Evolutionary conservation across 345 rosid genomes (phyloP), one percentile per base, ranked within the genome.

Genomic region (Brassica juncea): DNA sequence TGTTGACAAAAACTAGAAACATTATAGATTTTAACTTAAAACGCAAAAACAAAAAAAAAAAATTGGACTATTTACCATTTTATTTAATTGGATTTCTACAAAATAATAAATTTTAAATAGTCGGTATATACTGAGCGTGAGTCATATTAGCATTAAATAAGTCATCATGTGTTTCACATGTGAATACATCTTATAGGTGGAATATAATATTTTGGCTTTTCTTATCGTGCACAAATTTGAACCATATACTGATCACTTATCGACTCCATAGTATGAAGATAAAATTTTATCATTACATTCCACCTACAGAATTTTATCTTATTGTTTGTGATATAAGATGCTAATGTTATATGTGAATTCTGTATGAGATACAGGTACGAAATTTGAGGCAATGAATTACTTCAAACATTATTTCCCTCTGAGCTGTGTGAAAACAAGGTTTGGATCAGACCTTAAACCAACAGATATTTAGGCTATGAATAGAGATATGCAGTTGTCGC

Each of bases 161-260:
- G 11, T 35, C 76, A 64, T 54, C 81, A 77, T 77, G 76, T 77
- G 60, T 63, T 54, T 25, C 75, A 71, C 81, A 77, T 77, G 76
- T 71, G 66, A 9, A 70, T 70, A 63, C 57, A 31, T 25, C 52
- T 61, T 35, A 11, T 68, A 47, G 60, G 72, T 21, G 72, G 32
- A 68, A 68, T 27, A 47, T 27, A 27, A 47, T 47, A 28, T 23
- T 55, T 12, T 25, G 71, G 32, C 65, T 63, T 63, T 63, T 52
- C 23, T 11, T 11, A 10, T 11, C 23, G 57, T 77, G 66, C 39
- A 21, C 21, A 35, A 61, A 77, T 67, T 44, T 60, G 68, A 70
- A 76, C 52, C 49, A 21, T 60, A 60, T 35, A 35, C 7, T 52
- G 57, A 15, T 76, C 25, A 59, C 49, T 76, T 23, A 76, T 59